Conservation (phyloP, 805 yeast genomes). For the Starmerella sp. region DNA sequence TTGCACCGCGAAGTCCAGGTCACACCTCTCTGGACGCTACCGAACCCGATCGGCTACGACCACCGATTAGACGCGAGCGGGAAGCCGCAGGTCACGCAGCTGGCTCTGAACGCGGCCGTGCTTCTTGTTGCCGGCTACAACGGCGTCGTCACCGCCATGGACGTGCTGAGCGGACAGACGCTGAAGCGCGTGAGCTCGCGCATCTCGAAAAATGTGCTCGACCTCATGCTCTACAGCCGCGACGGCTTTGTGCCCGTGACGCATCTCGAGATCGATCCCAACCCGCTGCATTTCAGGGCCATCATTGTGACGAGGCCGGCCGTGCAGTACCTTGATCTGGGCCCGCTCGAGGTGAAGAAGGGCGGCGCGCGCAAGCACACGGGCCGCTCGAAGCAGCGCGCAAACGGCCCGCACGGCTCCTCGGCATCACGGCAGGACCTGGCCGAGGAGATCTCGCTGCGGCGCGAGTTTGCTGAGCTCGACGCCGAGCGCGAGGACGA, state of each 20-base stretch:
- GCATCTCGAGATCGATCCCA: slow-evolving; percentile 25
- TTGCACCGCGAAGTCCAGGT: not conserved
- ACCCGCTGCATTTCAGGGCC: slow-evolving; percentile 26
- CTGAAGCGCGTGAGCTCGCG: slow-evolving; percentile 25
- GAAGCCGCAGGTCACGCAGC: slow-evolving; percentile 21
- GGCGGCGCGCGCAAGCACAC: not conserved
- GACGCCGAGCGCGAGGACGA: slow-evolving; percentile 20
- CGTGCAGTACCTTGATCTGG: slow-evolving; percentile 26
- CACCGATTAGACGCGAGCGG: slow-evolving; percentile 2
- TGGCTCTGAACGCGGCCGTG: slow-evolving; percentile 27
- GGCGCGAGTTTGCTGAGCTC: slow-evolving; percentile 21
- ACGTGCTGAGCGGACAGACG: slow-evolving; percentile 24
- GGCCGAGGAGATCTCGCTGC: slow-evolving; percentile 21
- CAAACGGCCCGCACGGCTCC: not conserved
- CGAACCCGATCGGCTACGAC: slow-evolving; percentile 15
- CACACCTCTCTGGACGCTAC: slow-evolving; percentile 8
- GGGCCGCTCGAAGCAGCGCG: not conserved
- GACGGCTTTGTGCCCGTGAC: slow-evolving; percentile 23
- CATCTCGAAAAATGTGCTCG: slow-evolving; percentile 23
- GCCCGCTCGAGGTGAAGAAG: slow-evolving; percentile 6
- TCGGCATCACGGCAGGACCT: slow-evolving; percentile 14
- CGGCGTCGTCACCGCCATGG: slow-evolving; percentile 24
- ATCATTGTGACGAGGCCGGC: slow-evolving; percentile 24
- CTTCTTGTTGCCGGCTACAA: slow-evolving; percentile 24
- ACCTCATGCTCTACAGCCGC: slow-evolving; percentile 17